These are phyloP conservation scores for Quercus alba DNA, from an alignment of 306 rosid species.

Conservation along the genomic window DNA sequence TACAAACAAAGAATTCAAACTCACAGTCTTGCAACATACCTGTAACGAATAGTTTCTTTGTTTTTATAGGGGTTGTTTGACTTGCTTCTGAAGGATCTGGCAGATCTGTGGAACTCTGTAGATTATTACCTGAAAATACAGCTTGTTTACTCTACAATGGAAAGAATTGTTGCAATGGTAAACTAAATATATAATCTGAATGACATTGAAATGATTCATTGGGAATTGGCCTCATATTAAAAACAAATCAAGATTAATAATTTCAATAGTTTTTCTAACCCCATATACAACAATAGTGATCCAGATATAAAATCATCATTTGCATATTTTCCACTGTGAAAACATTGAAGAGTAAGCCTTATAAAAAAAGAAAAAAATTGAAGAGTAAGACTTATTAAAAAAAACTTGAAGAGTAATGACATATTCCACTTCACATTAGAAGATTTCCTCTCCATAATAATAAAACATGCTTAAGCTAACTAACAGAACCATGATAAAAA, in stretches of 20 bases:
- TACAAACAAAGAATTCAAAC: no score
- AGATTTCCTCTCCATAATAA: not conserved
- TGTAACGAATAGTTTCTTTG: no score
- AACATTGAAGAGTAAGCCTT: not conserved
- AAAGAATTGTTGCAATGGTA: not conserved
- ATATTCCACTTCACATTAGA: not conserved
- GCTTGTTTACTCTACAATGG: not conserved
- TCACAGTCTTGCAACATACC: no score
- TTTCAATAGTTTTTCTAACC: no score
- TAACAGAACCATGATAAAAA: not conserved
- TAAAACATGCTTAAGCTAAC: not conserved
- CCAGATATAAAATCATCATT: not conserved
- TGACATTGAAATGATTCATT: no score
- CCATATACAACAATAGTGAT: no score
- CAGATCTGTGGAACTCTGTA: no score
- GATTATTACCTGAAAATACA: conserved; percentile 21
- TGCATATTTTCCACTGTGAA: not conserved
- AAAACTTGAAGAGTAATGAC: not conserved
- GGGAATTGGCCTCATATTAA: no score
- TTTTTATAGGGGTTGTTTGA: conserved; percentile 7
- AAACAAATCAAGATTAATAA: no score
- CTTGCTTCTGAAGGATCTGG: conserved; percentile 18
- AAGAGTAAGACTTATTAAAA: no score
- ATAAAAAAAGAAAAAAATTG: no score
- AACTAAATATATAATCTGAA: not conserved